Evolutionary conservation across 164 flowering plant species (phyloP).

Genomic region (Umbellularia californica): DNA sequence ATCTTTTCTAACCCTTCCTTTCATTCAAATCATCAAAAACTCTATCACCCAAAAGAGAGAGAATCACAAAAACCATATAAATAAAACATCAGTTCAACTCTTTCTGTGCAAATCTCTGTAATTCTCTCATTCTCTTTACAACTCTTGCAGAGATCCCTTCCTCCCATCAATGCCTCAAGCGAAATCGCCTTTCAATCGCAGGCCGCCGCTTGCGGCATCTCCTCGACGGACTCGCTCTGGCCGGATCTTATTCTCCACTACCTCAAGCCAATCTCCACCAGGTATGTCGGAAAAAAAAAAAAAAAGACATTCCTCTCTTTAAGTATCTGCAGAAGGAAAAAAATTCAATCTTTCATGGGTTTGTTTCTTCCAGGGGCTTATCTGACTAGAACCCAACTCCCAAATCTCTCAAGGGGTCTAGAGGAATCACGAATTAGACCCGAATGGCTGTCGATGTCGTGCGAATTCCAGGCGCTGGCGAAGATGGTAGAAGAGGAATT

Average conservation of each 20-base stretch:
- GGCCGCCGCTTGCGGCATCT: slow-evolving; percentile 68
- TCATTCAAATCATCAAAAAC: not conserved
- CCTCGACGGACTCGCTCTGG: slow-evolving; percentile 50
- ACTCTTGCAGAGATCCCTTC: not conserved
- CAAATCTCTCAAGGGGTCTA: slow-evolving; percentile 14
- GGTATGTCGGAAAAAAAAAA: slow-evolving; percentile 24
- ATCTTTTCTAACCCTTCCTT: not conserved
- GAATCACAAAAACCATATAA: no score
- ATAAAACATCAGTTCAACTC: not conserved
- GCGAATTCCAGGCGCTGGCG: slow-evolving; percentile 54
- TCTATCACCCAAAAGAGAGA: no score
- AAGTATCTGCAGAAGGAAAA: not conserved
- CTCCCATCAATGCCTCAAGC: slow-evolving; percentile 2
- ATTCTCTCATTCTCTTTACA: not conserved
- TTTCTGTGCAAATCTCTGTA: not conserved
- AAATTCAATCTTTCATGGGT: not conserved
- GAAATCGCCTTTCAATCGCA: slow-evolving; percentile 38
- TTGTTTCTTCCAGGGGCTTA: slow-evolving; percentile 31
- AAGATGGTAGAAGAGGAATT: slow-evolving; percentile 57
- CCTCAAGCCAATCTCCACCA: slow-evolving; percentile 40
- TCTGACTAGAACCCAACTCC: slow-evolving; percentile 34
- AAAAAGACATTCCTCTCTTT: not conserved
- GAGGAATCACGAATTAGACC: slow-evolving; percentile 43
- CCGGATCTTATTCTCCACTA: slow-evolving; percentile 37
- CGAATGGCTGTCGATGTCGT: slow-evolving; percentile 52